Conservation (phyloP, 73 alveolate species). For the Paramecium caudatum region DNA sequence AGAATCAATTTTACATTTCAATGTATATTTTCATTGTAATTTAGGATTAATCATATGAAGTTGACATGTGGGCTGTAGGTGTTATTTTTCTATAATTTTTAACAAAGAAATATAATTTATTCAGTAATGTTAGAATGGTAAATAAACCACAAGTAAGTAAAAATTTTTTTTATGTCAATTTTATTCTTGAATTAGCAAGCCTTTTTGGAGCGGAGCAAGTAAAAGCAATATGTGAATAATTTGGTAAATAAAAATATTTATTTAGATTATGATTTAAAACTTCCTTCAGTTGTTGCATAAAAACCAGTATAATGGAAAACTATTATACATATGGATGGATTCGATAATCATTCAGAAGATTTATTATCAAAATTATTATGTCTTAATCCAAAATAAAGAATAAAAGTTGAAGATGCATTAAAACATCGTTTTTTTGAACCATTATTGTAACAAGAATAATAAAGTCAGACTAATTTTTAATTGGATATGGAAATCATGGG, state of each 20-base stretch:
- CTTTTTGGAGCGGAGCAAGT: constrained; percentile 86
- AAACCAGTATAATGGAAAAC: constrained; percentile 82
- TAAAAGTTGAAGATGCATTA: constrained; percentile 82
- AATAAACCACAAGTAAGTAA: constrained; percentile 84
- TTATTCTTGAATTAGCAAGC: constrained; percentile 82
- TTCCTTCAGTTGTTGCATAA: constrained; percentile 83
- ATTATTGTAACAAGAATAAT: not conserved
- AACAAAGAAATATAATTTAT: constrained; percentile 90
- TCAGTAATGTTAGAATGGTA: constrained; percentile 77
- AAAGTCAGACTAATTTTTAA: not conserved
- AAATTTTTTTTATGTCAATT: constrained; percentile 83
- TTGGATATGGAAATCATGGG: not conserved
- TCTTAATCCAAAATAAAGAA: constrained; percentile 81
- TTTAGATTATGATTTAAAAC: constrained; percentile 81
- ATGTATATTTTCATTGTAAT: not conserved
- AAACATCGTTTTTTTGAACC: constrained; percentile 80
- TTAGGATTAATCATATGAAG: constrained; percentile 87
- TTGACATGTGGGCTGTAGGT: constrained; percentile 98
- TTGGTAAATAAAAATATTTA: constrained; percentile 69
- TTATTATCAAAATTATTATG: constrained; percentile 81
- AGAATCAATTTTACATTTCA: constrained; percentile 90
- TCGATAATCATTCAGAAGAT: constrained; percentile 79
- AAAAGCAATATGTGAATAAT: constrained; percentile 75
- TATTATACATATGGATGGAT: constrained; percentile 77
- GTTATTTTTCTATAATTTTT: constrained; percentile 92